Evolutionary conservation across 2,329 filamentous ascomycete genomes (phyloP), one percentile per base, ranked within the genome.

Genomic region (Nemania serpens): DNA sequence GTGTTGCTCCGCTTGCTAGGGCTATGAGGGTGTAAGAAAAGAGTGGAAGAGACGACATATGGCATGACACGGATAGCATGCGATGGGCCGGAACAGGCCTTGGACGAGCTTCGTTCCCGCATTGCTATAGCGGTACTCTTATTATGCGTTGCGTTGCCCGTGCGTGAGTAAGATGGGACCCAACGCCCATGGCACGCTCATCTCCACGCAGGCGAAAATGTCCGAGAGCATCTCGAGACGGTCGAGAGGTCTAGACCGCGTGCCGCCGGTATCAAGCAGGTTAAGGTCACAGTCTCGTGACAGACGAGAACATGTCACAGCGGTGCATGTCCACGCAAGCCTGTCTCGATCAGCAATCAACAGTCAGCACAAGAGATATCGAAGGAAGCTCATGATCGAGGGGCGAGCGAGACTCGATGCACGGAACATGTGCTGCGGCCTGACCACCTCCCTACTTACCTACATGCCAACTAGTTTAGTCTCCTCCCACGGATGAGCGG

Each of bases 141-240:
- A 36, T n/a, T n/a, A n/a, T n/a, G n/a, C n/a, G n/a, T n/a, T 53
- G 20, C 53, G 1, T 18, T 20, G 33, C 51, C 51, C 46, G 20
- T 36, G 42, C 18, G 48, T 29, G 25, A 20, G 43, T 29, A 10
- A 34, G 34, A 42, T 42, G 53, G 47, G 25, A 29, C 42, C 17
- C 15, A 47, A 52, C 45, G 58, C 29, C 55, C 36, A 39, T 29
- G 15, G 43, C 58, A 20, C 39, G 9, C 42, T 29, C 34, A 47
- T 33, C 53, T 20, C 12, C n/a, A 57, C 49, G 49, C 48, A 53
- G 36, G 43, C 43, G 43, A 34, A 61, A 57, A 33, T 61, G 53
- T 36, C 59, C 54, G 59, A 61, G 59, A 12, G 50, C 37, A 29
- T 34, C n/a, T 42, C 29, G 29, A 13, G 2, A 34, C 13, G 18